A percentile compares a stretch with the other conserved stretches of the same genome.
Conservation (phyloP, 2,329 filamentous ascomycete genomes). For the Corniculantispora saksenae region DNA sequence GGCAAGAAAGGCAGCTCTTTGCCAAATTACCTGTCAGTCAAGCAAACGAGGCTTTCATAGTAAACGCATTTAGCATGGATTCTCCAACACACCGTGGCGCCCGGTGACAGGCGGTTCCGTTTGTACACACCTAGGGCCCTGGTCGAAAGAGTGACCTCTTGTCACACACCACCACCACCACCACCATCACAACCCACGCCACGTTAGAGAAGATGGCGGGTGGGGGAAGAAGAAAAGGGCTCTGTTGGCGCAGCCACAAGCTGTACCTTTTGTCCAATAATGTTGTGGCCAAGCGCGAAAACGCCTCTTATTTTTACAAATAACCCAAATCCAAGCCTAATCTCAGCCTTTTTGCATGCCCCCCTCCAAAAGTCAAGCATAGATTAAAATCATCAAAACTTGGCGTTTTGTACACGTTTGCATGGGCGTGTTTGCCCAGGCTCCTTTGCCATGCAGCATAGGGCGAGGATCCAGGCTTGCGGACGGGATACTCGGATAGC, state of each 20-base stretch:
- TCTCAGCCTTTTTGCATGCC: background rate
- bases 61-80: conserved; percentile 2
- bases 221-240: background rate
- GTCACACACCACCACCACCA: conserved; percentile 1
- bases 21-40: background rate
- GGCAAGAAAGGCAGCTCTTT: too few species aligned
- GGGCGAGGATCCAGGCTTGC: background rate
- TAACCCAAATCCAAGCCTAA: background rate
- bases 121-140: background rate
- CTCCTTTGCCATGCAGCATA: background rate
- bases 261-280: background rate
- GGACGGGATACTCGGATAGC: background rate
- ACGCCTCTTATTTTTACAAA: background rate
- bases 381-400: background rate
- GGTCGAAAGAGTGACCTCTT: background rate
- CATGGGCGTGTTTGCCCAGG: background rate
- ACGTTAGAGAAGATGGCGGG: background rate
- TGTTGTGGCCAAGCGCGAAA: background rate
- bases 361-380: background rate
- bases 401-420: background rate
- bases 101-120: background rate
- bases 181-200: background rate
- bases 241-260: background rate
- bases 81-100: background rate
- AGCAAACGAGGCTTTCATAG: background rate